phyloP scores from a whole-genome alignment of 2,329 filamentous ascomycete genomes.

The Xenoacremonium recifei region DNA sequence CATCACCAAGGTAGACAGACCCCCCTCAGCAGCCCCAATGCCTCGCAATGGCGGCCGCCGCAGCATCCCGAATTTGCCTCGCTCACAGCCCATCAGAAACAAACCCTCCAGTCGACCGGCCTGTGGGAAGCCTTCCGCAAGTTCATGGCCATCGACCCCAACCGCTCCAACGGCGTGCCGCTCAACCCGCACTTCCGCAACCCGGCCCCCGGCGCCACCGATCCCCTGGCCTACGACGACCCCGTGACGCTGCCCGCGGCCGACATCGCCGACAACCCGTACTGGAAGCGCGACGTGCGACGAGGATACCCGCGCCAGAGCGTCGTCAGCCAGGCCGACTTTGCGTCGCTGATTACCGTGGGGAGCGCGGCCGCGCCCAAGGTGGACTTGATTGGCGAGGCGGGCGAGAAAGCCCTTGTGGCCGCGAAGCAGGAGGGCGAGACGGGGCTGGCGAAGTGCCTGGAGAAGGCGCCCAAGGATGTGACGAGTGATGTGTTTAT shows the following conservation, averaged over 20 bases:
- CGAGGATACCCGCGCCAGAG: constrained; percentile 79
- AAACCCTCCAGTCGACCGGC: constrained; percentile 86
- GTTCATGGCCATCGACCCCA: constrained; percentile 75
- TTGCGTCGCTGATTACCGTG: constrained; percentile 79
- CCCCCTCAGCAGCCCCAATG: constrained; percentile 9
- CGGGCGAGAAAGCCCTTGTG: constrained; percentile 64
- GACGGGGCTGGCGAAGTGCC: constrained; percentile 69
- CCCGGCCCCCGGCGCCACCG: constrained; percentile 57
- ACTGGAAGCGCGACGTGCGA: constrained; percentile 88
- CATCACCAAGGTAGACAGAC: constrained; percentile 55
- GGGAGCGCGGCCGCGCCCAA: constrained; percentile 80
- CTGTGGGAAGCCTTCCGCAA: constrained; percentile 84
- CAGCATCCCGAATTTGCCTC: constrained; percentile 16
- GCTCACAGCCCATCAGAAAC: constrained; percentile 65
- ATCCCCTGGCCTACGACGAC: constrained; percentile 36
- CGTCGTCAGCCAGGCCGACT: constrained; percentile 78
- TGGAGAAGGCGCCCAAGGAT: constrained; percentile 58
- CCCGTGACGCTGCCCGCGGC: constrained; percentile 57
- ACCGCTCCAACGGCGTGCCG: constrained; percentile 87
- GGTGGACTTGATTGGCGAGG: constrained; percentile 72
- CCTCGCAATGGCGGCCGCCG: constrained; percentile 16
- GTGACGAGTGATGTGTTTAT: constrained; percentile 65
- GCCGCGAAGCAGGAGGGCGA: constrained; percentile 72
- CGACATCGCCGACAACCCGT: constrained; percentile 44
- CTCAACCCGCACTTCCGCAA: constrained; percentile 91